phyloP scores from a whole-genome alignment of 116 monocot species.

The Papilionanthe hybrid region DNA sequence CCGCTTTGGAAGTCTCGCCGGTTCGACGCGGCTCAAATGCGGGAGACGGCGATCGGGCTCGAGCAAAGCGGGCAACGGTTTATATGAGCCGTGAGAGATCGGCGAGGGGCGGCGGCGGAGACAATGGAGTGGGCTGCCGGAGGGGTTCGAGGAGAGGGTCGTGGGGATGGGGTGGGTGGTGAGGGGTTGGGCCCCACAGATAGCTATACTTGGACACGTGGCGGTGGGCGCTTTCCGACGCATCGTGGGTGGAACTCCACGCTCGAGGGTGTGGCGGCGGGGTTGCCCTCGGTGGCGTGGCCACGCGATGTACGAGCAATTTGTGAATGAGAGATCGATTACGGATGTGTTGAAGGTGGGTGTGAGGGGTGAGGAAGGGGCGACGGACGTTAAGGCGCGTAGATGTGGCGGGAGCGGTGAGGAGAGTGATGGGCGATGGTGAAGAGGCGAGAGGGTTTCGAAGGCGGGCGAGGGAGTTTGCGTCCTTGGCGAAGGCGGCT shows the following conservation, averaged over 20 bases:
- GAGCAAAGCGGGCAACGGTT: too few species aligned
- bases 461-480: constrained; percentile 7
- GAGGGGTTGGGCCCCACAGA: constrained; percentile 15
- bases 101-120: too few species aligned
- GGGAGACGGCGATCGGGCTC: constrained; percentile 4
- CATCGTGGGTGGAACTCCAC: constrained; percentile 57
- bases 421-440: constrained; percentile 1
- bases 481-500: constrained; percentile 3
- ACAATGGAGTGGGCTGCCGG: too few species aligned
- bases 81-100: too few species aligned
- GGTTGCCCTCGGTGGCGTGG: constrained; percentile 13
- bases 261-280: constrained; percentile 23
- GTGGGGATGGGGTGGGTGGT: constrained; percentile 6
- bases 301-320: constrained; percentile 15
- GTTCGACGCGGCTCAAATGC: constrained; percentile 3
- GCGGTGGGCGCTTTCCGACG: constrained; percentile 36
- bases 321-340: constrained; percentile 11
- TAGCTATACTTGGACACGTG: constrained; percentile 11
- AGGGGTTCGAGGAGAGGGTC: constrained; percentile 9
- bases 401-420: constrained; percentile 1
- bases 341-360: constrained; percentile 8
- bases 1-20: constrained; percentile 16
- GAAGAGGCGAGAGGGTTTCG: constrained; percentile 7
- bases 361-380: constrained; percentile 4
- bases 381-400: constrained; percentile 1